Evolutionary conservation across 2,329 filamentous ascomycete species (phyloP).

Genomic region (Colletotrichum sp.): DNA sequence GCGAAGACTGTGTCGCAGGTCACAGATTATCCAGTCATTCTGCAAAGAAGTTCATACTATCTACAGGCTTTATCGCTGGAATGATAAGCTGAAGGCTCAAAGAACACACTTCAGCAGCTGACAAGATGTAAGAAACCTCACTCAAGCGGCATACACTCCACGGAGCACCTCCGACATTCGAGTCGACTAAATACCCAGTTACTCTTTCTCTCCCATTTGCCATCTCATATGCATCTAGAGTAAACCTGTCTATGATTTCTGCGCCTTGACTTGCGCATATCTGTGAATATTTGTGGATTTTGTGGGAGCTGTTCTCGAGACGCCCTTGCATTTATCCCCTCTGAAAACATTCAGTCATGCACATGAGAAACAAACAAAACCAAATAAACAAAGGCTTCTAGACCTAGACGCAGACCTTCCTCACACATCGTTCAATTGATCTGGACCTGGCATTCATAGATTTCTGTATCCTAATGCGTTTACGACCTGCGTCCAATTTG

Average conservation of each 20-base stretch:
- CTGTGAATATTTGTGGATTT: neutral
- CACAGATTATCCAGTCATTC: neutral
- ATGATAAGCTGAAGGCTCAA: neutral
- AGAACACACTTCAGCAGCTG: neutral
- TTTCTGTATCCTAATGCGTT: neutral
- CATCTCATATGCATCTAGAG: neutral
- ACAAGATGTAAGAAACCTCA: neutral
- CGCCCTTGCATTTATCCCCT: neutral
- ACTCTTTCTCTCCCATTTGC: neutral
- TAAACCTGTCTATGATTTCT: neutral
- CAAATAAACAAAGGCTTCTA: neutral
- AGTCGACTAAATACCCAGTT: no score
- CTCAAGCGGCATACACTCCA: neutral
- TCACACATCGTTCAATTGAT: no score
- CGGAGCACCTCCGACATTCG: neutral
- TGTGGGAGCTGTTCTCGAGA: neutral
- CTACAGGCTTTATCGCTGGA: neutral
- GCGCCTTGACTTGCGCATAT: neutral
- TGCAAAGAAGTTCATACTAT: neutral
- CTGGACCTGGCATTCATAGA: neutral
- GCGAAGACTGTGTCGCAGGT: neutral
- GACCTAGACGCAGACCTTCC: neutral
- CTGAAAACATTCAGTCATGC: neutral
- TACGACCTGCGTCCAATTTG: neutral
- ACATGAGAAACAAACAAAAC: neutral